phyloP scores from a whole-genome alignment of 2,329 filamentous ascomycete genomes.

The Hypomyces perniciosus region DNA sequence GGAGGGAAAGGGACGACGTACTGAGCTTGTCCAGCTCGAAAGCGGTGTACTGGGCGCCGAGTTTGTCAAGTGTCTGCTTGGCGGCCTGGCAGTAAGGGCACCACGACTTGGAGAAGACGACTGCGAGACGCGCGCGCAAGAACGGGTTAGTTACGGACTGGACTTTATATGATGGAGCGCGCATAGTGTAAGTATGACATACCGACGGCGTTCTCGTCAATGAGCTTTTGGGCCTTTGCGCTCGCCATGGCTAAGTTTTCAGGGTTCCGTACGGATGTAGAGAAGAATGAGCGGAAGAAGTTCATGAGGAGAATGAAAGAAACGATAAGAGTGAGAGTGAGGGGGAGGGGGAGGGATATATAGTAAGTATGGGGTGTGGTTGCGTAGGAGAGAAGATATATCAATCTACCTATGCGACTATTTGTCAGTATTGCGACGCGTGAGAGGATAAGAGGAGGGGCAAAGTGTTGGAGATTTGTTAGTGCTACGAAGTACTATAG shows the following conservation, averaged over 20 bases:
- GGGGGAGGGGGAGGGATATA: not conserved
- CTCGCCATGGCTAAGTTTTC: slow-evolving; percentile 76
- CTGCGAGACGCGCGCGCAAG: slow-evolving; percentile 33
- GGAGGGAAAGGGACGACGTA: slow-evolving; percentile 40
- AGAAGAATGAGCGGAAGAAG: slow-evolving; percentile 69
- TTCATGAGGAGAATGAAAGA: slow-evolving; percentile 41
- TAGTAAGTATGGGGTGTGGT: not conserved
- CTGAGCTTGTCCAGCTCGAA: slow-evolving; percentile 82
- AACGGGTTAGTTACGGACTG: not conserved
- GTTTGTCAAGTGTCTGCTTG: slow-evolving; percentile 66
- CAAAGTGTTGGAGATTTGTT: no score
- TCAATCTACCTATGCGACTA: no score
- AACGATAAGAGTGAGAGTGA: slow-evolving; percentile 28
- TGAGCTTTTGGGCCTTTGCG: slow-evolving; percentile 76
- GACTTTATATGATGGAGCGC: not conserved
- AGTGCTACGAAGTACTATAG: no score
- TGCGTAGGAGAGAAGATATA: no score
- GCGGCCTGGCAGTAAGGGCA: slow-evolving; percentile 85
- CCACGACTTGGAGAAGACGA: slow-evolving; percentile 95
- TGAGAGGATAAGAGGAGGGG: no score
- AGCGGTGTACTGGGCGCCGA: slow-evolving; percentile 65
- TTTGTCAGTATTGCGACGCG: no score
- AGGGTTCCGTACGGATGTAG: slow-evolving; percentile 48
- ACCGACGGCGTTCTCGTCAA: slow-evolving; percentile 84
- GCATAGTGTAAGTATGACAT: slow-evolving; percentile 27